Conservation (phyloP, 257 asterid genomes). For the Linderniella brevidens region DNA sequence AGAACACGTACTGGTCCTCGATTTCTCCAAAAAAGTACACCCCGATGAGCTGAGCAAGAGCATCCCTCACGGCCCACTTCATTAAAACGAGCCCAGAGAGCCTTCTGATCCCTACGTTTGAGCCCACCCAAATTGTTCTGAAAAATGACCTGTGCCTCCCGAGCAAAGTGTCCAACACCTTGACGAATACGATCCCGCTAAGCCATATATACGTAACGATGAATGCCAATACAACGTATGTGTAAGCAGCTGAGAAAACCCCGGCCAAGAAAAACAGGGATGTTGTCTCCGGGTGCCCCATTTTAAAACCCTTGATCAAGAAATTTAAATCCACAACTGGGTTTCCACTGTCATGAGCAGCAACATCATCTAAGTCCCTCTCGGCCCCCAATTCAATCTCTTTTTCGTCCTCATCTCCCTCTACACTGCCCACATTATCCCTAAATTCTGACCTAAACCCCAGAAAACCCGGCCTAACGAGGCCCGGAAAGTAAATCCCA, state of each 20-base stretch:
- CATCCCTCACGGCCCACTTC: constrained; percentile 94
- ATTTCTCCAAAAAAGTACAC: constrained; percentile 61
- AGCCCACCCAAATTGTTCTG: constrained; percentile 63
- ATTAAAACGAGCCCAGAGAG: constrained; percentile 63
- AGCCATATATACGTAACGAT: constrained; percentile 66
- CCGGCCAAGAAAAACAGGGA: constrained; percentile 44
- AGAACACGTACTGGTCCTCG: constrained; percentile 53
- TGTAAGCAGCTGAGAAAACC: constrained; percentile 40
- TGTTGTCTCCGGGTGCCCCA: constrained; percentile 45
- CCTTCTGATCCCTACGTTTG: constrained; percentile 59
- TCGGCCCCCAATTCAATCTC: constrained; percentile 12
- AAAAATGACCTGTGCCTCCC: constrained; percentile 37
- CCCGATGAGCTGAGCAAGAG: constrained; percentile 57
- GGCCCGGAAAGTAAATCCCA: constrained; percentile 25
- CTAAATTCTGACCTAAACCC: constrained; percentile 28
- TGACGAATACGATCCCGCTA: constrained; percentile 50
- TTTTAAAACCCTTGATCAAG: constrained; percentile 50
- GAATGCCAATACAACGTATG: constrained; percentile 55
- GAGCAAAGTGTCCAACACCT: constrained; percentile 54
- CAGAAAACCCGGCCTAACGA: constrained; percentile 25
- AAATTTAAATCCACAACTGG: constrained; percentile 46
- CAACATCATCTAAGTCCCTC: constrained; percentile 9
- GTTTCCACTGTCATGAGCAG: constrained; percentile 10
- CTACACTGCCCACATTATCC: constrained; percentile 13
- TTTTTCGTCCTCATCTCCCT: constrained; percentile 15